A percentile compares a stretch with the other conserved stretches of the same genome.
Conservation (phyloP, 2,329 filamentous ascomycete species). For the Aspergillus pseudoglaucus region DNA sequence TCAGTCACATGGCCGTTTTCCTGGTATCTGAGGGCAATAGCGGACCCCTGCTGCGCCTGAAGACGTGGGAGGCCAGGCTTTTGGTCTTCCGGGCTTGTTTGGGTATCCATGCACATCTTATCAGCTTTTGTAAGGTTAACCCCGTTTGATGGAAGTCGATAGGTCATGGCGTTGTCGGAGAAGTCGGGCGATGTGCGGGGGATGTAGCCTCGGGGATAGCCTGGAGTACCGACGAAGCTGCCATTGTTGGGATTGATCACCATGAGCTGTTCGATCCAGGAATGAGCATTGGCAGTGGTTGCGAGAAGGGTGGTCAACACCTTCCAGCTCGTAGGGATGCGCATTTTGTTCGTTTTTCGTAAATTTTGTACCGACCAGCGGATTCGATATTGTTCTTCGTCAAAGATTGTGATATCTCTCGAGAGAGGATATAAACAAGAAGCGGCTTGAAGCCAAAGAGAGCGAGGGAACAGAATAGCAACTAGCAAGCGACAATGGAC, state of each 20-base stretch:
- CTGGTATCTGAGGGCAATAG: conserved; percentile 60
- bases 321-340: conserved; percentile 1
- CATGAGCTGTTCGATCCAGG: conserved; percentile 73
- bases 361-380: conserved; percentile 8
- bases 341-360: conserved; percentile 1
- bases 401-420: not conserved
- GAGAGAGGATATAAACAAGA: conserved; percentile 2
- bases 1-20: conserved; percentile 72
- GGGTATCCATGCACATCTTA: conserved; percentile 58
- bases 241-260: conserved; percentile 64
- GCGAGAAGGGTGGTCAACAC: conserved; percentile 21
- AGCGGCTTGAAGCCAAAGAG: conserved; percentile 1
- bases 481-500: not conserved
- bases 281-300: conserved; percentile 52
- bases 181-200: conserved; percentile 52
- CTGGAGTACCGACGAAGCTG: conserved; percentile 61
- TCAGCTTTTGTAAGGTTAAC: conserved; percentile 47
- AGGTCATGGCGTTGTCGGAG: conserved; percentile 53
- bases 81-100: conserved; percentile 47
- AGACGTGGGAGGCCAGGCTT: conserved; percentile 58
- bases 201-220: conserved; percentile 68
- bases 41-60: conserved; percentile 53
- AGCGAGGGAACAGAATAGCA: not conserved
- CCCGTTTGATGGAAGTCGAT: conserved; percentile 55
- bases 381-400: conserved; percentile 1